These are phyloP conservation scores for Thielaviopsis populi DNA, from an alignment of 2,329 filamentous ascomycete species.

Conservation along the genomic window DNA sequence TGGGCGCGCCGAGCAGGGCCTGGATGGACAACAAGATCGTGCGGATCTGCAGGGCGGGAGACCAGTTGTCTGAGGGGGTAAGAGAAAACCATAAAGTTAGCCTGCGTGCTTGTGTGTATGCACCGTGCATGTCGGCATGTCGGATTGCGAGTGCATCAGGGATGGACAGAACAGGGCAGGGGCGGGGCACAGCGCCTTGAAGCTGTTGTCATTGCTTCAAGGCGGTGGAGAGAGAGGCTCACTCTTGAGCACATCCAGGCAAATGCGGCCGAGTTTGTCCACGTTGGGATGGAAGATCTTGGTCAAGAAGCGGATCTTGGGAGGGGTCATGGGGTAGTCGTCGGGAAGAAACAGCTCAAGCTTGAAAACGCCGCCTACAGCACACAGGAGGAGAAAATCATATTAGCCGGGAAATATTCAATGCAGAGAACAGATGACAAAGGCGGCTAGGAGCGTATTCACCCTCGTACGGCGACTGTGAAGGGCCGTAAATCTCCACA, in stretches of 20 bases:
- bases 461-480: slow-evolving; percentile 93
- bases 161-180: neutral
- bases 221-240: slow-evolving; percentile 23
- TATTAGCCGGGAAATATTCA: neutral
- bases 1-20: slow-evolving; percentile 85
- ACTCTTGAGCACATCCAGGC: slow-evolving; percentile 95
- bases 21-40: slow-evolving; percentile 99
- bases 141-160: neutral
- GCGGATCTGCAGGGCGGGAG: slow-evolving; percentile 88
- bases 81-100: slow-evolving; percentile 7
- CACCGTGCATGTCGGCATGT: neutral
- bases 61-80: slow-evolving; percentile 74
- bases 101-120: neutral
- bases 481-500: slow-evolving; percentile 85
- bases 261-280: slow-evolving; percentile 92
- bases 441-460: slow-evolving; percentile 19
- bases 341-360: slow-evolving; percentile 95
- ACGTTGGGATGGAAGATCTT: slow-evolving; percentile 99
- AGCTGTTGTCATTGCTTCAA: neutral
- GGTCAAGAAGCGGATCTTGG: slow-evolving; percentile 95
- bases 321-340: slow-evolving; percentile 97
- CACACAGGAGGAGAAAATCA: neutral
- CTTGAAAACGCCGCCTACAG: slow-evolving; percentile 67
- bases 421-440: neutral
- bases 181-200: neutral